A percentile compares a stretch with the other conserved stretches of the same genome.
These are phyloP conservation scores for Colletotrichum sp. DNA, from an alignment of 2,329 filamentous ascomycete genomes.

Conservation along the genomic window DNA sequence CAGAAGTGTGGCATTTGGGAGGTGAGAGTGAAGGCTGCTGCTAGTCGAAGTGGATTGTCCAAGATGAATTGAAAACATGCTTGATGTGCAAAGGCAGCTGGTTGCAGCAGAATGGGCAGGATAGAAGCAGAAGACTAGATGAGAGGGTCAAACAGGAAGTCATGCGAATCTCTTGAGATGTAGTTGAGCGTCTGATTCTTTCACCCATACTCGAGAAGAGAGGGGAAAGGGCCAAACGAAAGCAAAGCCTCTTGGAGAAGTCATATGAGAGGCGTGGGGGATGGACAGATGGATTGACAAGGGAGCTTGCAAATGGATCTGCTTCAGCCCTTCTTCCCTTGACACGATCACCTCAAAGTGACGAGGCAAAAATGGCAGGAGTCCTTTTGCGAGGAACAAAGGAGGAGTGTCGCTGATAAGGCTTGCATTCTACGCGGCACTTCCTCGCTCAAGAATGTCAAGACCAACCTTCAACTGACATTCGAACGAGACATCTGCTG, in stretches of 20 bases:
- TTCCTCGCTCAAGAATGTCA: not conserved
- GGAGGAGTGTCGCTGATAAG: not conserved
- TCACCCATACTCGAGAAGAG: not conserved
- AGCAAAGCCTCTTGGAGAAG: not conserved
- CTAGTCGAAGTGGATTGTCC: not conserved
- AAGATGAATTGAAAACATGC: not conserved
- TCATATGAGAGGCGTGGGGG: not conserved
- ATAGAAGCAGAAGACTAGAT: not conserved
- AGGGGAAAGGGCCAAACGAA: not conserved
- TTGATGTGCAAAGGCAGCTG: not conserved
- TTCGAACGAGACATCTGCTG: not conserved
- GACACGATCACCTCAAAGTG: not conserved
- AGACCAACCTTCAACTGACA: not conserved
- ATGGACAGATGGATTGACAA: not conserved
- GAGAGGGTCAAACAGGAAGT: not conserved
- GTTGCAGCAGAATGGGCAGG: not conserved
- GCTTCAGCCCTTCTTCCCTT: not conserved
- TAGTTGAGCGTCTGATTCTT: not conserved
- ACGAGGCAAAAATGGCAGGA: not conserved
- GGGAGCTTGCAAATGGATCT: not conserved
- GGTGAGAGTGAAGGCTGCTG: not conserved
- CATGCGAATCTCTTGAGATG: not conserved
- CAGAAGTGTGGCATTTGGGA: not conserved
- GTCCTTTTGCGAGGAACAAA: not conserved
- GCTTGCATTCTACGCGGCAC: not conserved